Percentiles rank a stretch among this genome's conserved stretches.
phyloP scores from a whole-genome alignment of 108 stramenopile species.

The Skeletonema potamos region DNA sequence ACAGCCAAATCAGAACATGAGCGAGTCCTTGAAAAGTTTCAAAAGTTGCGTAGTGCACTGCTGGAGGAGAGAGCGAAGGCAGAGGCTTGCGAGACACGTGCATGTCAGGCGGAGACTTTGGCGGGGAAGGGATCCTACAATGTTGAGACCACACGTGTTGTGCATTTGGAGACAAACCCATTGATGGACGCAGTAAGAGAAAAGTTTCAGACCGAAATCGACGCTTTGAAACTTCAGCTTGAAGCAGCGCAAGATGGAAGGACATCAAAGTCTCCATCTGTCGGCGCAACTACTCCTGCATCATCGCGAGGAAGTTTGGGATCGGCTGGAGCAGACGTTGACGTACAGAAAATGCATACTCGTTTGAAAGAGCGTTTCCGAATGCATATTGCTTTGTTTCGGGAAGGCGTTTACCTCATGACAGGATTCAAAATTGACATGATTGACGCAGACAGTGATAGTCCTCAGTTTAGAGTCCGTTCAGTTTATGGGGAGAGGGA shows the following conservation, averaged over 20 bases:
- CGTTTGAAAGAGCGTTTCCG: conserved; percentile 91
- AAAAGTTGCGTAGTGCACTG: conserved; percentile 69
- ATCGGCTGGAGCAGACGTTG: conserved; percentile 45
- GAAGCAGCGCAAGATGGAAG: conserved; percentile 38
- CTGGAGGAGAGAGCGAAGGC: conserved; percentile 77
- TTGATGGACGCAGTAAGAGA: conserved; percentile 61
- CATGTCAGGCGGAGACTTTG: conserved; percentile 67
- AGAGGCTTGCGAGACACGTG: conserved; percentile 65
- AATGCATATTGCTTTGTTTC: conserved; percentile 87
- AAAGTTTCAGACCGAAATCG: conserved; percentile 63
- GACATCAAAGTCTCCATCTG: not conserved
- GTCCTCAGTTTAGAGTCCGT: conserved; percentile 80
- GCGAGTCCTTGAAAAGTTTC: conserved; percentile 77
- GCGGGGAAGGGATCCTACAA: conserved; percentile 90
- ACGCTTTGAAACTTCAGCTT: conserved; percentile 54
- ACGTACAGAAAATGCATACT: conserved; percentile 85
- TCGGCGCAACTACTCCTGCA: conserved; percentile 20
- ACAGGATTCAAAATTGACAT: conserved; percentile 96
- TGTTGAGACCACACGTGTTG: conserved; percentile 66
- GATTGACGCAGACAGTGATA: conserved; percentile 56
- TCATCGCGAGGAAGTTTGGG: conserved; percentile 29
- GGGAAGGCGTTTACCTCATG: conserved; percentile 92
- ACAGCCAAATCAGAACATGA: conserved; percentile 47
- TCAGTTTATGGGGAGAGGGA: conserved; percentile 93
- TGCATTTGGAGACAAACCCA: conserved; percentile 82